Percentiles rank a stretch among this genome's conserved stretches.
Conservation (phyloP, 2,329 filamentous ascomycete species). For the Fusarium sp. region DNA sequence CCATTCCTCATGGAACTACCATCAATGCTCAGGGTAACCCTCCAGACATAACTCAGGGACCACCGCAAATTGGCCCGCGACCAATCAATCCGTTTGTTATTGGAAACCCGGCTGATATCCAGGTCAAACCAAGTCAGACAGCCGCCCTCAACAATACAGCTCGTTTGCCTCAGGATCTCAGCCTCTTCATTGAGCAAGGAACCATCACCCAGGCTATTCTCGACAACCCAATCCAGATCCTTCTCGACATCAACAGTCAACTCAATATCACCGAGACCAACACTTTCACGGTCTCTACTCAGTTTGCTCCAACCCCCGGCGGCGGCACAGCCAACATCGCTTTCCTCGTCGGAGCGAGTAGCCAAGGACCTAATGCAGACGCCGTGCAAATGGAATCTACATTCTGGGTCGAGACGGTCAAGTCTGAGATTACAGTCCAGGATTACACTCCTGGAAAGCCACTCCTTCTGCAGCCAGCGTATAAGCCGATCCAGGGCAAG, state of each 20-base stretch:
- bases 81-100: conserved; percentile 1
- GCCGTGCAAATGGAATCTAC: conserved; percentile 1
- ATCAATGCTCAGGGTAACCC: not conserved
- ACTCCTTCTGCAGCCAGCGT: not conserved
- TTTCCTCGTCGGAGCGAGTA: not conserved
- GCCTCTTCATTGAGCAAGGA: not conserved
- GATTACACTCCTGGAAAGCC: not conserved
- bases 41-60: not conserved
- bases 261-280: conserved; percentile 2
- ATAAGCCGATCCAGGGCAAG: not conserved
- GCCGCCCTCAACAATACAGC: not conserved
- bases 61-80: not conserved
- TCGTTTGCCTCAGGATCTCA: conserved; percentile 1
- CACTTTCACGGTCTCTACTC: not conserved
- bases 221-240: not conserved
- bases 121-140: not conserved
- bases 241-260: conserved; percentile 9
- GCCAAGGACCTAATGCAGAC: not conserved
- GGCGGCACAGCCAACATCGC: conserved; percentile 8
- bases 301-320: not conserved
- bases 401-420: not conserved
- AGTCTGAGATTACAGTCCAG: not conserved
- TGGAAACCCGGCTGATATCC: not conserved
- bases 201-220: conserved; percentile 4
- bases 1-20: conserved; percentile 8